Evolutionary conservation across 805 yeast species (phyloP), one percentile per base, ranked within the genome.

Genomic region (Yarrowia osloensis): DNA sequence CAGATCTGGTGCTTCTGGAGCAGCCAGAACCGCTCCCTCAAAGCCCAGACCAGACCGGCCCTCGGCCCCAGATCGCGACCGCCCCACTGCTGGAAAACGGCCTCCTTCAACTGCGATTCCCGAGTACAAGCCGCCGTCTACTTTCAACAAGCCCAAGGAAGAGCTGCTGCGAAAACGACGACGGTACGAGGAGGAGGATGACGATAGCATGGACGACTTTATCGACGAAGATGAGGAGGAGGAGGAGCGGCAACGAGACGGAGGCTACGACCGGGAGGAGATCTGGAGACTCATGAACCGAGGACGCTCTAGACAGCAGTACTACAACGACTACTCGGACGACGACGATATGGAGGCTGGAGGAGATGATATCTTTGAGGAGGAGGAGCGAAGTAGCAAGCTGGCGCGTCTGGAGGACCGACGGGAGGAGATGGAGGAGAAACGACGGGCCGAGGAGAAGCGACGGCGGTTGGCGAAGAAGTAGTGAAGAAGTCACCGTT

Each of bases 331-430:
- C 67, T 80, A 81, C 26, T 83, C 78, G 44, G 79, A 72, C 57
- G 63, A 57, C 17, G 87, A 83, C 68, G 91, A 90, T 73, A 94
- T 95, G 98, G 98, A 94, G 74, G 97, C 97, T 2, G 88, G 95
- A 0, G 98, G 97, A 29, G 87, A 87, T 29, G 98, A 94, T 70
- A 86, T 95, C 26, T 78, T 91, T 47, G 90, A 85, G 67, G 99
- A 94, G 73, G 99, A 94, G 77, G 84, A 80, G 69, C 73, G 84
- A 37, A 88, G 97, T 13, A 80, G 86, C 40, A 82, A 82, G 61
- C 83, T 82, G 66, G 99, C 96, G 0, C 82, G 84, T 71, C 70
- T 82, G 44, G 99, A 95, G 74, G 99, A 94, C 73, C 79, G 81
- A 59, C 79, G 82, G 65, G 98, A 93, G 74, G 85, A 85, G 73